These are phyloP conservation scores for Xylaria venustula DNA, from an alignment of 495 filamentous ascomycete genomes.

Conservation along the genomic window DNA sequence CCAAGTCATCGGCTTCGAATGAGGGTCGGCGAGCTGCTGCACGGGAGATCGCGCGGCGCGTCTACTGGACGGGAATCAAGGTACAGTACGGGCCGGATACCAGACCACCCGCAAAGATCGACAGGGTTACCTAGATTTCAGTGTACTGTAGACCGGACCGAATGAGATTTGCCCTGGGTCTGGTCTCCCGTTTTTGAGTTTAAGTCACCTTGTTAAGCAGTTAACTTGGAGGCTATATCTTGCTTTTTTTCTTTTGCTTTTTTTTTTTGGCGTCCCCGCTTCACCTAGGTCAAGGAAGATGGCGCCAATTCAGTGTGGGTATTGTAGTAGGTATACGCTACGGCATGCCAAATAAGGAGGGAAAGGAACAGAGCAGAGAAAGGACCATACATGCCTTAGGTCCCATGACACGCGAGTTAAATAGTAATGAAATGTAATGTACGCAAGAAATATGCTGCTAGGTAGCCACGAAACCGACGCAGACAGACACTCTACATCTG, in stretches of 20 bases:
- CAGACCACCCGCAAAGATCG: neutral
- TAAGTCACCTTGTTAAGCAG: neutral
- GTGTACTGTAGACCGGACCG: neutral
- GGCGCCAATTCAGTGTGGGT: neutral
- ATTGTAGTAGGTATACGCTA: too few relatives aligned
- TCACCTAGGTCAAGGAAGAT: constrained; percentile 7
- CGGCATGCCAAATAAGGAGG: neutral
- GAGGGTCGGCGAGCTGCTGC: too few relatives aligned
- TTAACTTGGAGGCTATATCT: neutral
- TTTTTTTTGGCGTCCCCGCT: neutral
- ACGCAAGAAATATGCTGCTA: neutral
- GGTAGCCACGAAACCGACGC: neutral
- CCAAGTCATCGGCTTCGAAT: too few relatives aligned
- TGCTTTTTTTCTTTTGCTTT: neutral
- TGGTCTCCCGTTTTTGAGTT: neutral
- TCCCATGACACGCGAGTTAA: neutral
- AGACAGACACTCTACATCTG: too few relatives aligned
- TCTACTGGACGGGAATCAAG: neutral
- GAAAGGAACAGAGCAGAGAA: neutral
- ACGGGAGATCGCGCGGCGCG: neutral
- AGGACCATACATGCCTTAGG: neutral
- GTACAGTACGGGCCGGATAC: neutral
- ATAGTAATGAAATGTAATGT: neutral
- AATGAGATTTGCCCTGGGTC: neutral
- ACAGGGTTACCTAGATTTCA: neutral